Percentiles rank a stretch among this genome's conserved stretches.
Conservation (phyloP, 202 grass and related monocot genomes). For the Cymbopogon flexuosus region DNA sequence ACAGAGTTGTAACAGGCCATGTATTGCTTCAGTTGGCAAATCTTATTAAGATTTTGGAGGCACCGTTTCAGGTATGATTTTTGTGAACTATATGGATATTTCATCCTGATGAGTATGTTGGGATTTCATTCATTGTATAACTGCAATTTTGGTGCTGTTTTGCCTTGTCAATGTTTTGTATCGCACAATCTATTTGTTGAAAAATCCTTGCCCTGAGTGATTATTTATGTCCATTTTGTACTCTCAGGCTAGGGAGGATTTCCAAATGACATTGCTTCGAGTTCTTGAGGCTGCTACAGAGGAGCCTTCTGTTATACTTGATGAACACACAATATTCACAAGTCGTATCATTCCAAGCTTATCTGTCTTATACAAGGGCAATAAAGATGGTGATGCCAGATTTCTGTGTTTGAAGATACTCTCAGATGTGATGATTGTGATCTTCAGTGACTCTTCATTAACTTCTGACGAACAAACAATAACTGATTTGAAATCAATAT, state of each 20-base stretch:
- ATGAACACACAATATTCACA: constrained; percentile 63
- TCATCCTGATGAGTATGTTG: not conserved
- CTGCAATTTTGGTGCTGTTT: constrained; percentile 7
- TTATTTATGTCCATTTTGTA: constrained; percentile 28
- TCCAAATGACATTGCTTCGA: constrained; percentile 84
- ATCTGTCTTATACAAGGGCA: constrained; percentile 82
- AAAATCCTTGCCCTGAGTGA: constrained; percentile 1
- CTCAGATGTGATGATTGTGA: constrained; percentile 74
- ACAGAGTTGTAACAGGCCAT: constrained; percentile 67
- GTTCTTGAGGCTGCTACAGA: constrained; percentile 81
- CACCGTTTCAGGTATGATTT: constrained; percentile 65
- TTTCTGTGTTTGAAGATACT: constrained; percentile 97
- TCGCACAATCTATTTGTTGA: constrained; percentile 10
- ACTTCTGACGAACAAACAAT: constrained; percentile 47
- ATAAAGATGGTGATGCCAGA: constrained; percentile 85
- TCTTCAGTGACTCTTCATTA: constrained; percentile 70
- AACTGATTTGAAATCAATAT: constrained; percentile 59
- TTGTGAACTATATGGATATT: constrained; percentile 3
- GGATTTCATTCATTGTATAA: constrained; percentile 19
- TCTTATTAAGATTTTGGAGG: constrained; percentile 85
- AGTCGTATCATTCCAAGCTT: constrained; percentile 71
- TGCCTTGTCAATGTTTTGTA: constrained; percentile 13
- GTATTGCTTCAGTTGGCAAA: constrained; percentile 81
- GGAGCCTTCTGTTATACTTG: constrained; percentile 74
- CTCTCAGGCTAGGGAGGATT: constrained; percentile 90